These are phyloP conservation scores for Pseudonitzschia delicatissima DNA, from an alignment of 108 stramenopile genomes.

Conservation along the genomic window DNA sequence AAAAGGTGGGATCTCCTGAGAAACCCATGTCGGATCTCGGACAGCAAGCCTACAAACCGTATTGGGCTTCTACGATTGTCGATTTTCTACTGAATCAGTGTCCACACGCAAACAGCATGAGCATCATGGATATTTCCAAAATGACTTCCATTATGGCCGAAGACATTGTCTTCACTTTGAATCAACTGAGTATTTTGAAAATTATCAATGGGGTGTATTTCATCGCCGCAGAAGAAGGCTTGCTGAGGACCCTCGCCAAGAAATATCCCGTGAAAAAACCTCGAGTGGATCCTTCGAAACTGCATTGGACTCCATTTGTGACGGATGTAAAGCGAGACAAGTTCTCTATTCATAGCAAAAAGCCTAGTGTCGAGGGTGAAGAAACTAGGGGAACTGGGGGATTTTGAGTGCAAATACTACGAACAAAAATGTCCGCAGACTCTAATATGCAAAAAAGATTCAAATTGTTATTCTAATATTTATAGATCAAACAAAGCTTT, in stretches of 20 bases:
- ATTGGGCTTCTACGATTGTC: conserved; percentile 89
- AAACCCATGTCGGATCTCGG: conserved; percentile 99
- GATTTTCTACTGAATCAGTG: conserved; percentile 77
- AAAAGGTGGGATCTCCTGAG: conserved; percentile 96
- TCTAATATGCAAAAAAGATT: no score
- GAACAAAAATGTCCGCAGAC: no score
- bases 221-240: conserved; percentile 76
- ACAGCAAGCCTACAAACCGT: conserved; percentile 93
- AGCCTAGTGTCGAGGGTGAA: conserved; percentile 57
- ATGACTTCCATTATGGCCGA: conserved; percentile 96
- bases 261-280: conserved; percentile 95
- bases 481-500: background rate
- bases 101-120: conserved; percentile 58
- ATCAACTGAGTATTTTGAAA: conserved; percentile 88
- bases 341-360: conserved; percentile 94
- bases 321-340: conserved; percentile 97
- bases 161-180: conserved; percentile 93
- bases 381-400: conserved; percentile 26
- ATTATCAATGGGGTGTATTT: conserved; percentile 91
- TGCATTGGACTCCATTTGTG: conserved; percentile 97
- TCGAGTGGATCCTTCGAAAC: conserved; percentile 78
- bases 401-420: conserved; percentile 4
- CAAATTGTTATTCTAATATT: background rate
- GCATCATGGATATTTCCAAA: conserved; percentile 91
- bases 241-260: conserved; percentile 73